Evolutionary conservation across 177 flowering plant species (phyloP).

Genomic region (Vitis hybrid): DNA sequence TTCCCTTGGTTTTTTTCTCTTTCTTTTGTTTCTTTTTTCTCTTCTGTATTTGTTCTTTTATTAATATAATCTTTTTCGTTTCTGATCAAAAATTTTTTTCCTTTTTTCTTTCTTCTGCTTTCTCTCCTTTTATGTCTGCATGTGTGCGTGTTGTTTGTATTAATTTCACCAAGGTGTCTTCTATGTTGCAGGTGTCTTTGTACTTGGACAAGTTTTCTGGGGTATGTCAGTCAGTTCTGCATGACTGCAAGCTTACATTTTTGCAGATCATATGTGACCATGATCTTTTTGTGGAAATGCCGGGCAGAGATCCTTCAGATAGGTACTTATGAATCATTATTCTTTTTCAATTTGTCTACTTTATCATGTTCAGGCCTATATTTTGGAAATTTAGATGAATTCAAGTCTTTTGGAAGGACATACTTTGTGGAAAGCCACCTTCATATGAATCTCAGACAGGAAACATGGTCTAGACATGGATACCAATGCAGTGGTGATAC

Average conservation of each 20-base stretch:
- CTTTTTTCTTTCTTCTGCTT: not conserved
- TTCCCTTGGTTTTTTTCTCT: too few species aligned
- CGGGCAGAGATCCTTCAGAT: slow-evolving; percentile 99
- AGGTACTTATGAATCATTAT: slow-evolving; percentile 47
- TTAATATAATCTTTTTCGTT: too few species aligned
- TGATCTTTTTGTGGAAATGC: slow-evolving; percentile 99
- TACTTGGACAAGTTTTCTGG: slow-evolving; percentile 98
- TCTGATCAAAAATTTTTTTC: too few species aligned
- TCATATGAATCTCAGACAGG: too few species aligned
- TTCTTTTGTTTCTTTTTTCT: too few species aligned
- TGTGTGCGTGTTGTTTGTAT: not conserved
- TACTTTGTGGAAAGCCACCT: too few species aligned
- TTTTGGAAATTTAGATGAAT: not conserved
- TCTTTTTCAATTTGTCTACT: not conserved
- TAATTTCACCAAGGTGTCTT: slow-evolving; percentile 3
- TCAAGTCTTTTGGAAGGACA: too few species aligned
- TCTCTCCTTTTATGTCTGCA: not conserved
- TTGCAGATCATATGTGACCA: slow-evolving; percentile 97
- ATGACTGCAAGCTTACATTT: slow-evolving; percentile 98
- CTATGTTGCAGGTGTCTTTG: slow-evolving; percentile 72
- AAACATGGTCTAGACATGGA: too few species aligned
- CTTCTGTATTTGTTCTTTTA: too few species aligned
- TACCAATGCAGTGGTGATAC: too few species aligned
- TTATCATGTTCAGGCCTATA: not conserved
- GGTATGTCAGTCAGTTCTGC: slow-evolving; percentile 86